Percentiles rank a stretch among this genome's conserved stretches.
phyloP scores from a whole-genome alignment of 768 basidiomycete genomes.

The Phylloporus sp. region DNA sequence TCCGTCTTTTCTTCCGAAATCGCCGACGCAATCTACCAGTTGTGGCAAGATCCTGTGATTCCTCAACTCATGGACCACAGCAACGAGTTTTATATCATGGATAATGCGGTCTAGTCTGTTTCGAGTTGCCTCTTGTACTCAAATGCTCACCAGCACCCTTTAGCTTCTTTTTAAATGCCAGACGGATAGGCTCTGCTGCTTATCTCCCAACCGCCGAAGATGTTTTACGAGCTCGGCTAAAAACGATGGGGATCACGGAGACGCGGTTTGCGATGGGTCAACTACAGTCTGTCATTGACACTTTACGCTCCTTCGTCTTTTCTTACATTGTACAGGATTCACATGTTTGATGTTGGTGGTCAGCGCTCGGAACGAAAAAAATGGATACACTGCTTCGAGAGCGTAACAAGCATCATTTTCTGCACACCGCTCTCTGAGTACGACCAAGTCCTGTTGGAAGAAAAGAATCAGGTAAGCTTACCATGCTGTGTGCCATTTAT shows the following conservation, averaged over 20 bases:
- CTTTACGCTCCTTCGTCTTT: neutral
- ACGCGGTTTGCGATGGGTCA: slow-evolving; percentile 75
- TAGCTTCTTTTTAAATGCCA: slow-evolving; percentile 83
- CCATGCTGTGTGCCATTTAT: neutral
- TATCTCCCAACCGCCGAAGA: slow-evolving; percentile 89
- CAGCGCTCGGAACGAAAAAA: slow-evolving; percentile 80
- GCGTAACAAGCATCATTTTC: slow-evolving; percentile 75
- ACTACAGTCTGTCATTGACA: slow-evolving; percentile 44
- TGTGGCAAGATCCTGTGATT: slow-evolving; percentile 70
- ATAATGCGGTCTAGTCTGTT: slow-evolving; percentile 82
- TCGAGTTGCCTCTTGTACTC: neutral
- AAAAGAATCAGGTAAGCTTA: slow-evolving; percentile 33
- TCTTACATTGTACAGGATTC: slow-evolving; percentile 35
- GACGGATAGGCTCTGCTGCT: slow-evolving; percentile 76
- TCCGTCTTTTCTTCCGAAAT: slow-evolving; percentile 57
- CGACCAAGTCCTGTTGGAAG: slow-evolving; percentile 68
- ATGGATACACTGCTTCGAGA: slow-evolving; percentile 77
- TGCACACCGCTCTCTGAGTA: slow-evolving; percentile 67
- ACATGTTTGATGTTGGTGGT: slow-evolving; percentile 79
- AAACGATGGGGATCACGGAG: slow-evolving; percentile 88
- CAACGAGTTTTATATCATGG: slow-evolving; percentile 90
- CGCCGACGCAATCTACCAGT: slow-evolving; percentile 61
- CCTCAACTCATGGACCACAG: slow-evolving; percentile 49
- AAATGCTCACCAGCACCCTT: neutral
- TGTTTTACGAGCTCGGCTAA: slow-evolving; percentile 82